Evolutionary conservation across 2,329 filamentous ascomycete species (phyloP), one percentile per base, ranked within the genome.

Genomic region (Diaporthe citri): DNA sequence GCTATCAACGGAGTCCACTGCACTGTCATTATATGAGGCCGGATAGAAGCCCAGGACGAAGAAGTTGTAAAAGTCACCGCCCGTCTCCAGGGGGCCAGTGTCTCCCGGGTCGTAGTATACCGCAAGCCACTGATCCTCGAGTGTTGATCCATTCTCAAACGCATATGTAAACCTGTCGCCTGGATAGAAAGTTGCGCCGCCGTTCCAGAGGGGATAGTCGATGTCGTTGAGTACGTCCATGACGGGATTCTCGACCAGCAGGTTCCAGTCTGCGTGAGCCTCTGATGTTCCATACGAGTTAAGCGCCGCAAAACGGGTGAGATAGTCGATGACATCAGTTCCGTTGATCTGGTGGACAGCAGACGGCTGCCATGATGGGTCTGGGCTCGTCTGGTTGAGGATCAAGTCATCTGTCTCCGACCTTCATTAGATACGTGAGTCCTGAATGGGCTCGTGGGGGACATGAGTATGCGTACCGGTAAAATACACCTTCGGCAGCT

Each of bases 31-130:
- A 34, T 75, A 77, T 13, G 76, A 75, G 0, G 77, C 75, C 1
- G 79, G 79, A 13, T 72, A 56, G 34, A 79, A 73, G 3, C 79
- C 79, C 1, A 80, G 70, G 3, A 87, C 85, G 46, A 86, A 86
- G 77, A 83, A 85, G 74, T 86, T 85, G 79, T 85, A 87, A 70
- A 86, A 85, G 73, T 86, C 85, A 1, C 84, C 84, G 2, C 81
- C 84, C 2, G 83, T 86, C 7, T 81, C 82, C 2, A 87, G 75
- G 1, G 83, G 82, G 2, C 79, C 79, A 1, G 79, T 80, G 43
- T 62, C 51, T 3, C 73, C 39, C 20, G 36, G 64, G 31, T 76
- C 59, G 48, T 69, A 73, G 73, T 78, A 75, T 48, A 76, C 28
- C 4, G 78, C 74, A 20, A 78, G 28, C 76, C 76, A 79, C 5